Percentiles rank a stretch among this genome's conserved stretches.
Evolutionary conservation across 139 green algal species (phyloP).

Genomic region (Chlamydomonas urium): DNA sequence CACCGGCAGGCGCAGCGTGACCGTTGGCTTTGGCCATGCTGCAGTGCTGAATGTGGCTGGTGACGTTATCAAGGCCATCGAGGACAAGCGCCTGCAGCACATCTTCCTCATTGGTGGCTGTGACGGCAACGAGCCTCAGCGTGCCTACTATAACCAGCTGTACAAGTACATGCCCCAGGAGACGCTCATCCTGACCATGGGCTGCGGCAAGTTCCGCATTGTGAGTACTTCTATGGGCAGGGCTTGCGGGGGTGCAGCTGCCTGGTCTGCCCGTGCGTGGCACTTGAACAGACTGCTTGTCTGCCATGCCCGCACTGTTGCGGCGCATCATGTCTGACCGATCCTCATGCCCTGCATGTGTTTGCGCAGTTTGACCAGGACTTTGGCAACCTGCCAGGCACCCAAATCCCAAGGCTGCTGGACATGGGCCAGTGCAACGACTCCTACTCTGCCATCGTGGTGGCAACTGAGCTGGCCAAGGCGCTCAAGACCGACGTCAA

Average conservation of each 20-base stretch:
- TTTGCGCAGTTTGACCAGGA: constrained; percentile 57
- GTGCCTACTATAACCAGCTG: constrained; percentile 25
- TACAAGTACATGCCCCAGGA: constrained; percentile 54
- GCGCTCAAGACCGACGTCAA: constrained; percentile 53
- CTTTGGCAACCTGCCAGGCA: constrained; percentile 45
- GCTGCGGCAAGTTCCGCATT: constrained; percentile 73
- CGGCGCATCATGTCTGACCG: too few relatives aligned
- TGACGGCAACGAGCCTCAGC: constrained; percentile 53
- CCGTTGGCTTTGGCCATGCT: constrained; percentile 52
- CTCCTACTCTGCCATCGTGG: constrained; percentile 53
- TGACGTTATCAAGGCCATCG: constrained; percentile 44
- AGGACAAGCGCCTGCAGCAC: constrained; percentile 23
- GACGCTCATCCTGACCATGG: constrained; percentile 60
- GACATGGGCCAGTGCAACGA: constrained; percentile 64
- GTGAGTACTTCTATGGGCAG: too few relatives aligned
- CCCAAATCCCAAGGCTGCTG: constrained; percentile 62
- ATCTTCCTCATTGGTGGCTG: constrained; percentile 38
- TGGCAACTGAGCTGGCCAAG: constrained; percentile 65
- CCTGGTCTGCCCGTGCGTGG: too few relatives aligned
- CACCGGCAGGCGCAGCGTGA: constrained; percentile 17
- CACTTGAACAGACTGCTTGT: too few relatives aligned
- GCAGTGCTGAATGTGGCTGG: constrained; percentile 43
- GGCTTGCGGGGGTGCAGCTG: too few relatives aligned
- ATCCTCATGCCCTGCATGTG: too few relatives aligned
- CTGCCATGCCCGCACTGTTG: too few relatives aligned